These are phyloP conservation scores for Oryza australiensis DNA, from an alignment of 176 grass and related monocot genomes.

Conservation along the genomic window DNA sequence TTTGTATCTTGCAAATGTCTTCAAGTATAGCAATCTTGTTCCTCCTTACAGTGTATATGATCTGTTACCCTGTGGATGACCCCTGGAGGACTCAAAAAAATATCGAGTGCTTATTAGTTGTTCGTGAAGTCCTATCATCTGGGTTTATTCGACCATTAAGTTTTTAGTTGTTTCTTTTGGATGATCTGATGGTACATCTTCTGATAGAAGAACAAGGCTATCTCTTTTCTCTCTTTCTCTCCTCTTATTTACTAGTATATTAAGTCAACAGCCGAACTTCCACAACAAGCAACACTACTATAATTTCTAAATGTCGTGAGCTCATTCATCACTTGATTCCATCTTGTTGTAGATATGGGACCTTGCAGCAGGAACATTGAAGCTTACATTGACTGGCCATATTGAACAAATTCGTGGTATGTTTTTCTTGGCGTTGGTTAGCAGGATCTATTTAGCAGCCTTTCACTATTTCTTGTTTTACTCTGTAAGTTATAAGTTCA, in stretches of 20 bases:
- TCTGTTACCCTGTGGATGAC: neutral
- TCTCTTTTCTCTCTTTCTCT: neutral
- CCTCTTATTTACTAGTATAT: neutral
- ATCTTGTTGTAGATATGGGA: conserved; percentile 88
- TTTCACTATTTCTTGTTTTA: neutral
- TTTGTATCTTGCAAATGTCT: conserved; percentile 20
- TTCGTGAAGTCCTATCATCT: neutral
- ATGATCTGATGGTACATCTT: neutral
- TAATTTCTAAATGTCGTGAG: neutral
- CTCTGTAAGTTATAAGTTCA: conserved; percentile 22
- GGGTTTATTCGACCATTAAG: neutral
- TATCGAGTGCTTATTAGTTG: neutral
- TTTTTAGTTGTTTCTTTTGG: neutral
- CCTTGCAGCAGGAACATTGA: conserved; percentile 88
- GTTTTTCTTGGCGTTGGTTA: conserved; percentile 30
- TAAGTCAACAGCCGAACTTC: neutral
- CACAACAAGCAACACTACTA: neutral
- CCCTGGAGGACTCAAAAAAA: neutral
- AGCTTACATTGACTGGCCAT: conserved; percentile 97
- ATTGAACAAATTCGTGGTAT: conserved; percentile 92
- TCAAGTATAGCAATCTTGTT: conserved; percentile 21
- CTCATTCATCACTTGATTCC: conserved; percentile 3
- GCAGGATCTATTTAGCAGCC: neutral
- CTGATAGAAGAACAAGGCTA: neutral
- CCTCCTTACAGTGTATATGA: neutral